These are phyloP conservation scores for Fusarium xylarioides DNA, from an alignment of 2,329 filamentous ascomycete species.

Conservation along the genomic window DNA sequence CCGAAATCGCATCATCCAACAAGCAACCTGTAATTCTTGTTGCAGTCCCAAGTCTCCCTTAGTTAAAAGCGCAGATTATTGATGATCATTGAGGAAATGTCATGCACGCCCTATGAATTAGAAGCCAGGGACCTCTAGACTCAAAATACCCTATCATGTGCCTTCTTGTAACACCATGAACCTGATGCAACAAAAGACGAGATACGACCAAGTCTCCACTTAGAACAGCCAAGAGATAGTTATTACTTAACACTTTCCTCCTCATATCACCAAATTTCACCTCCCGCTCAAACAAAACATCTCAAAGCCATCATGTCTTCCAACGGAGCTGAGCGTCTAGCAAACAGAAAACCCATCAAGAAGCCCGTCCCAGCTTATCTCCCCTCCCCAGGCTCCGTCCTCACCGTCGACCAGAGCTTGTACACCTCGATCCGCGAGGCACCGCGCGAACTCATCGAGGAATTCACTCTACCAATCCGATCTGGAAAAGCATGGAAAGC, in stretches of 20 bases:
- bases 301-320: conserved; percentile 28
- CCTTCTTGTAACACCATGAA: not conserved
- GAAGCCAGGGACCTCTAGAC: not conserved
- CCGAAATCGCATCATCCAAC: not conserved
- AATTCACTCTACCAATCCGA: conserved; percentile 75
- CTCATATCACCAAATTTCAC: not conserved
- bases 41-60: not conserved
- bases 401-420: conserved; percentile 54
- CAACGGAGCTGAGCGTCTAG: conserved; percentile 50
- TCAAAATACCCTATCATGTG: not conserved
- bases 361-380: conserved; percentile 61
- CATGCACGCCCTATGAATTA: not conserved
- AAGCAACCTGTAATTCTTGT: not conserved
- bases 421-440: conserved; percentile 71
- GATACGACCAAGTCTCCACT: conserved; percentile 4
- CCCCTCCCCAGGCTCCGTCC: conserved; percentile 53
- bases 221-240: conserved; percentile 1
- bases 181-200: not conserved
- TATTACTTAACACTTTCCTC: not conserved
- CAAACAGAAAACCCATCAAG: conserved; percentile 55
- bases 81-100: rapidly evolving
- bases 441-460: conserved; percentile 52
- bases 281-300: not conserved
- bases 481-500: conserved; percentile 79
- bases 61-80: not conserved